Base-by-base conservation (phyloP, 2,329 filamentous ascomycete species). In the Penicillium thymicola region DNA sequence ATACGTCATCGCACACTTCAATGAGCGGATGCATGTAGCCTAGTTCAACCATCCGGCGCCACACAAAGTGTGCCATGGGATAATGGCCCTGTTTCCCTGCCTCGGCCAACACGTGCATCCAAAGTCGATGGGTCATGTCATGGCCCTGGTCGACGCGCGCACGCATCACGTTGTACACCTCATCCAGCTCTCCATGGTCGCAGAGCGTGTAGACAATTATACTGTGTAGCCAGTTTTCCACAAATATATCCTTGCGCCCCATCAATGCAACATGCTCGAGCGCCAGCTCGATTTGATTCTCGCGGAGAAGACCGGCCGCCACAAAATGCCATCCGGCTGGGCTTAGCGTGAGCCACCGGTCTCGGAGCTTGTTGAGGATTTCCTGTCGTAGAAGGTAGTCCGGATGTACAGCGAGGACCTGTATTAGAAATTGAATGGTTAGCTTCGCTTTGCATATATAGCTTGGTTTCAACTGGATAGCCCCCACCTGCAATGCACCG, bases 221-320 rank as follows among this genome's bases (percentile, higher is more conserved):
- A 65, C 92, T 89, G 67, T 88, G 87, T 8, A 96, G 79, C 92
- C 92, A 97, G 0, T 78, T 68, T 30, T 88, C 81, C 4, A 92
- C 75, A 2, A 65, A 66, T 1, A 83, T 76, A 3, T 79, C 77
- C 47, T 83, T 79, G 50, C 79, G 75, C 41, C 84, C 76, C 81
- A 96, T 84, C 23, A 82, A 75, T 37, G 90, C 86, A 41, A 96
- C 73, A 62, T 84, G 84, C 50, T 82, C 77, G 56, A 96, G 77
- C 1, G 91, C 92, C 60, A 92, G 77, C 75, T 97, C 94, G 60
- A 90, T 87, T 66, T 95, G 88, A 0, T 86, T 84, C 65, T 97
- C 92, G 21, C 92, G 83, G 36, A 97, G 79, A 57, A 95, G 75
- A 0, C 90, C 91, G 10, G 90, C 76, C 1, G 88, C 82, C 21